A percentile compares a stretch with the other conserved stretches of the same genome.
Evolutionary conservation across 371 early-diverging fungal genomes (phyloP).

Genomic region (Rhizopus arrhizus): DNA sequence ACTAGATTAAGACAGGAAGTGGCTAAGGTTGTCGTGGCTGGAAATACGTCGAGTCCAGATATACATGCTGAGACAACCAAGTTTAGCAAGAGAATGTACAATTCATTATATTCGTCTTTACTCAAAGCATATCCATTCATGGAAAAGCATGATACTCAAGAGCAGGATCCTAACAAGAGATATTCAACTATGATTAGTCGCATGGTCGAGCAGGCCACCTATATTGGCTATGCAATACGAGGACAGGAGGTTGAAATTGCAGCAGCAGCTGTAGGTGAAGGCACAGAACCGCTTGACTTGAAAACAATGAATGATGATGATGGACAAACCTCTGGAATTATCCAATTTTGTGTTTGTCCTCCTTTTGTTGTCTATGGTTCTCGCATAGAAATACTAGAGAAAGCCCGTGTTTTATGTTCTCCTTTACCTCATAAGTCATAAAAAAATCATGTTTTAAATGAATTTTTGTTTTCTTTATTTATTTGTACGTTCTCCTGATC

Average conservation of each 20-base stretch:
- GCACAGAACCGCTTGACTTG: conserved; percentile 39
- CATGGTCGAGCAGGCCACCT: conserved; percentile 42
- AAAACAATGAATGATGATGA: conserved; percentile 45
- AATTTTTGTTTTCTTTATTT: conserved; percentile 20
- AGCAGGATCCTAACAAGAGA: conserved; percentile 34
- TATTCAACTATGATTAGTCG: conserved; percentile 35
- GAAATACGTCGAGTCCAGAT: conserved; percentile 25
- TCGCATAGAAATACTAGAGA: conserved; percentile 33
- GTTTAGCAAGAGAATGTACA: conserved; percentile 41
- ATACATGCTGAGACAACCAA: conserved; percentile 33
- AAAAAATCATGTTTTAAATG: neutral
- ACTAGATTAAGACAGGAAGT: conserved; percentile 48
- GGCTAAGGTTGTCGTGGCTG: conserved; percentile 38
- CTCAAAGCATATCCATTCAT: conserved; percentile 49
- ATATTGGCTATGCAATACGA: conserved; percentile 49
- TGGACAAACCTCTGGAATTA: conserved; percentile 35
- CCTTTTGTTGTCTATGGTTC: conserved; percentile 36
- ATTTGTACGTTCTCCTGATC: conserved; percentile 43
- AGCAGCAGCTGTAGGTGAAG: conserved; percentile 45
- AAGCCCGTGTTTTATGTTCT: conserved; percentile 41
- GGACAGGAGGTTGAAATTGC: conserved; percentile 53
- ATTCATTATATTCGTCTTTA: conserved; percentile 39
- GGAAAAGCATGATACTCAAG: conserved; percentile 38
- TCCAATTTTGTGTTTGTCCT: conserved; percentile 44
- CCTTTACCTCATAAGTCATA: conserved; percentile 5